Conservation (phyloP, 2,329 filamentous ascomycete species). For the Apiospora malaysiana region DNA sequence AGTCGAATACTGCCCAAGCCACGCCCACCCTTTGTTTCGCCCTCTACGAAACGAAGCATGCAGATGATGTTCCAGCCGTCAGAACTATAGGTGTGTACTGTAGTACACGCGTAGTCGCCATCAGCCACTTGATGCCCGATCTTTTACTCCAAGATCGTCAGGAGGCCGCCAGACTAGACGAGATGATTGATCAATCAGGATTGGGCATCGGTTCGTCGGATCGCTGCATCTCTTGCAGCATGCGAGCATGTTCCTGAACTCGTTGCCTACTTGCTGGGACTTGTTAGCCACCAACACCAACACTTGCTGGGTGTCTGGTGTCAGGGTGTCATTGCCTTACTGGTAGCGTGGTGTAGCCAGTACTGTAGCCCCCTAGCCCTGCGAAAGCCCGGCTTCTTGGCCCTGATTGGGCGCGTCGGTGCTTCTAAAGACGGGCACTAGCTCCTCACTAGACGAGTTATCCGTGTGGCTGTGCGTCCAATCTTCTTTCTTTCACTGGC, state of each 20-base stretch:
- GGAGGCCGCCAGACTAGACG: slow-evolving; percentile 17
- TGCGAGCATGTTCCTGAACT: neutral
- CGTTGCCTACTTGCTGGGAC: neutral
- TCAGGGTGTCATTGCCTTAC: too few relatives aligned
- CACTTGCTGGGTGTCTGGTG: neutral
- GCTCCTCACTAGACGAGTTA: neutral
- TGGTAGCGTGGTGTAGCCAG: too few relatives aligned
- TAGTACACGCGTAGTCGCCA: neutral
- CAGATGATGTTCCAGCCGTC: neutral
- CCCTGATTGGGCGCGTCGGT: slow-evolving; percentile 3
- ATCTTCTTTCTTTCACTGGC: neutral
- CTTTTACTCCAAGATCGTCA: slow-evolving; percentile 11
- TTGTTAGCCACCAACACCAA: rapidly evolving
- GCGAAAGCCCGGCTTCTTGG: neutral
- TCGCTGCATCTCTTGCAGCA: neutral
- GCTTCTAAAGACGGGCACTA: slow-evolving; percentile 4
- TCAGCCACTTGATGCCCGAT: slow-evolving; percentile 11
- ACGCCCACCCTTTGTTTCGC: neutral
- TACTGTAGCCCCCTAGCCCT: too few relatives aligned
- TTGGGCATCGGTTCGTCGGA: slow-evolving; percentile 12
- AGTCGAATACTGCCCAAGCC: neutral
- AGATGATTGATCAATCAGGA: slow-evolving; percentile 17
- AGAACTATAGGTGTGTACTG: too few relatives aligned
- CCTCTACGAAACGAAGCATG: neutral
- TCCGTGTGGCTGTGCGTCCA: slow-evolving; percentile 11